Percentiles rank a stretch among this genome's conserved stretches.
These are phyloP conservation scores for Eimeria sp. DNA, from an alignment of 169 alveolate genomes.

Conservation along the genomic window DNA sequence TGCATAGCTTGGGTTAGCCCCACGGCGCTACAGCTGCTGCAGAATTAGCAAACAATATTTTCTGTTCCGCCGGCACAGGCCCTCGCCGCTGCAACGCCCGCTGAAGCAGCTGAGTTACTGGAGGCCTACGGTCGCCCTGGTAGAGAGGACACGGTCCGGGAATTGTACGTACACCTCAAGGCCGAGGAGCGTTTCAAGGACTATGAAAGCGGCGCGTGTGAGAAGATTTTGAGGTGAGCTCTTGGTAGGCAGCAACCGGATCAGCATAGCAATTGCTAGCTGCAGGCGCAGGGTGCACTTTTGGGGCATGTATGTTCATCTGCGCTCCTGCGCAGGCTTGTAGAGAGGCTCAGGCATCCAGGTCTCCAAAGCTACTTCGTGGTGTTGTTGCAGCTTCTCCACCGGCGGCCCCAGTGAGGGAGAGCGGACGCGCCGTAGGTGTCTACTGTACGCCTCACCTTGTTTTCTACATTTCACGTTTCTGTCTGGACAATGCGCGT, in stretches of 20 bases:
- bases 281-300: not conserved
- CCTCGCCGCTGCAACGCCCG: slow-evolving; percentile 50
- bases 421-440: not conserved
- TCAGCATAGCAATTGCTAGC: not conserved
- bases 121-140: slow-evolving; percentile 50
- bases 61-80: slow-evolving; percentile 54
- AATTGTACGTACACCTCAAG: slow-evolving; percentile 53
- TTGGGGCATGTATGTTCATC: not conserved
- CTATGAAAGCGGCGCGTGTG: slow-evolving; percentile 34
- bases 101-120: slow-evolving; percentile 44
- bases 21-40: not conserved
- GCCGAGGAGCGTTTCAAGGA: slow-evolving; percentile 9
- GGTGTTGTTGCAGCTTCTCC: slow-evolving; percentile 55
- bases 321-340: slow-evolving; percentile 1
- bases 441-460: slow-evolving; percentile 1
- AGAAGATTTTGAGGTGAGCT: slow-evolving; percentile 28
- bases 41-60: not conserved
- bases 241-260: not conserved
- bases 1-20: not conserved
- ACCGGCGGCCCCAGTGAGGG: slow-evolving; percentile 47
- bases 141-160: slow-evolving; percentile 52
- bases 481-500: not conserved
- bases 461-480: not conserved
- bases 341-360: slow-evolving; percentile 5
- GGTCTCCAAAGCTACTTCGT: slow-evolving; percentile 54